Percentiles rank a stretch among this genome's conserved stretches.
phyloP scores from a whole-genome alignment of 2,329 filamentous ascomycete genomes.

The Rutstroemia sp. region DNA sequence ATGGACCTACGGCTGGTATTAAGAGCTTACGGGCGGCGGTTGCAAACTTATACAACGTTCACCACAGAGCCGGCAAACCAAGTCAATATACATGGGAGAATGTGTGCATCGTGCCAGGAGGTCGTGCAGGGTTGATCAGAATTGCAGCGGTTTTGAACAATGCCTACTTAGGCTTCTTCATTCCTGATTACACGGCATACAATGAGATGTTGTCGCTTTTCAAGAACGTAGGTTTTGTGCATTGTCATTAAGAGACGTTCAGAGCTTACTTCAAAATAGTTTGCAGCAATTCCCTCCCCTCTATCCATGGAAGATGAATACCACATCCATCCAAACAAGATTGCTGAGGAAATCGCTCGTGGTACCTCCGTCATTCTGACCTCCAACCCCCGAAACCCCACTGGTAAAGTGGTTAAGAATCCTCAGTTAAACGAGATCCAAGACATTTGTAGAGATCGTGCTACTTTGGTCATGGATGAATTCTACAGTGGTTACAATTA shows the following conservation, averaged over 20 bases:
- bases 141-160: conserved; percentile 93
- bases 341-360: conserved; percentile 81
- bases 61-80: conserved; percentile 79
- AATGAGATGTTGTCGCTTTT: conserved; percentile 96
- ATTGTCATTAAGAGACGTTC: neutral
- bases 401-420: conserved; percentile 77
- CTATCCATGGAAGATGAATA: conserved; percentile 81
- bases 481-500: conserved; percentile 98
- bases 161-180: conserved; percentile 87
- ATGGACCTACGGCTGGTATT: conserved; percentile 90
- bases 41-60: conserved; percentile 85
- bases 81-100: conserved; percentile 97
- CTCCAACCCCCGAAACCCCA: conserved; percentile 92
- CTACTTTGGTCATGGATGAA: conserved; percentile 90
- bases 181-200: conserved; percentile 93
- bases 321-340: conserved; percentile 88
- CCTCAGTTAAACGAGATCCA: conserved; percentile 85
- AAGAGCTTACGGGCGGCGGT: conserved; percentile 84
- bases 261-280: conserved; percentile 39
- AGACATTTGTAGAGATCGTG: conserved; percentile 82
- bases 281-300: conserved; percentile 79
- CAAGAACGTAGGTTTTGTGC: conserved; percentile 59
- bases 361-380: conserved; percentile 86
- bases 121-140: conserved; percentile 83
- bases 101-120: conserved; percentile 91